Evolutionary conservation across 1,139 yeast genomes (phyloP), one percentile per base, ranked within the genome.

Genomic region (Magnusiomyces fungicola): DNA sequence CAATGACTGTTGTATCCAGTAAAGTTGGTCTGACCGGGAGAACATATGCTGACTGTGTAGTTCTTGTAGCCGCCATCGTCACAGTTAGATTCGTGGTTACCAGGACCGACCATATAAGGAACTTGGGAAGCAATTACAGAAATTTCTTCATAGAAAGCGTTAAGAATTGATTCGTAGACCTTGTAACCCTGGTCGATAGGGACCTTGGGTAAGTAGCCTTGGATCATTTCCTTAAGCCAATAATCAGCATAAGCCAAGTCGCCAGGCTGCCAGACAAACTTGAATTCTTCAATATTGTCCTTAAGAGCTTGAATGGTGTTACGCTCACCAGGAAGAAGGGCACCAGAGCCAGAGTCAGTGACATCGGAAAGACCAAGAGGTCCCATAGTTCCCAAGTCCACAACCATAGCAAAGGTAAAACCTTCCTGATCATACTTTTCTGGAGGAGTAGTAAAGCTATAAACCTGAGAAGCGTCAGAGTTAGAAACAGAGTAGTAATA

Each of bases 101-200:
- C 65, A 18, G 65, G 65, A 9, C 61, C 63, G 30, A 61, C 63
- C 65, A 61, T 61, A 45, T 57, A 61, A 3, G 65, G 63, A 33
- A 49, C 53, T 41, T 33, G 39, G 12, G 59, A 53, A 25, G 60
- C 53, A 34, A 61, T 50, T 21, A 55, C 54, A 44, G 57, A 54
- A 47, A 60, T 50, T 47, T 60, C 58, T 30, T 60, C 58, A 47
- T 61, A 61, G 49, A 55, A 61, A 18, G 50, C 50, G 48, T 61
- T 60, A 43, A 57, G 42, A 24, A 61, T 57, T 40, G 51, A 38
- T 33, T 58, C 57, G 49, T 61, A 61, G 5, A 56, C 59, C 24
- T 53, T 53, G 33, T 40, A 42, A 48, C 53, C 53, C 19, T 50
- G 42, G n/a, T 40, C 51, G 19, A 50, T 29, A 5, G 55, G 36